Evolutionary conservation across 257 asterid species (phyloP).

Genomic region (Solanum chiquidenum): DNA sequence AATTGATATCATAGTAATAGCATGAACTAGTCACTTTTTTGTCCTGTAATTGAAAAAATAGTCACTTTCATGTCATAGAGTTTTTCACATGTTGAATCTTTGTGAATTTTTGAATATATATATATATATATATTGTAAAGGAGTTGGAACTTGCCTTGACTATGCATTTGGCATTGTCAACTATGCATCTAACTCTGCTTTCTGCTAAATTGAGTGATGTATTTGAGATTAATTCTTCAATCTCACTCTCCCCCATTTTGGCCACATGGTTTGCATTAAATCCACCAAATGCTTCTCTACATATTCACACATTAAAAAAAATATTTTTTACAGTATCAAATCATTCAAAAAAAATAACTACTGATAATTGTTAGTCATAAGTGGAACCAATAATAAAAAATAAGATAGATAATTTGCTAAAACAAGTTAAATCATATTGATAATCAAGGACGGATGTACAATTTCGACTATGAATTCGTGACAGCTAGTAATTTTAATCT

Average conservation of each 20-base stretch:
- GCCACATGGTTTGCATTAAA: conserved; percentile 60
- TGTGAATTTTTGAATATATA: background rate
- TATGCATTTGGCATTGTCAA: conserved; percentile 83
- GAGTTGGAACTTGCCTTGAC: conserved; percentile 38
- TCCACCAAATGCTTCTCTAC: conserved; percentile 61
- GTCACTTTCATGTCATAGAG: accelerated
- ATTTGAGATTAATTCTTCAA: conserved; percentile 33
- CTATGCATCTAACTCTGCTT: conserved; percentile 70
- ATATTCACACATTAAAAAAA: background rate
- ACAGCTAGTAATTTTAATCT: background rate
- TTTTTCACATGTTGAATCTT: background rate
- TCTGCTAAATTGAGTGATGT: conserved; percentile 53
- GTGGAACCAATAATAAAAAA: background rate
- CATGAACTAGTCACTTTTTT: background rate
- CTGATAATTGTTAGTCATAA: background rate
- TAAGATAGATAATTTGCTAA: background rate
- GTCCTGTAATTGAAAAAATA: background rate
- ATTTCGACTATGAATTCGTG: too few relatives aligned
- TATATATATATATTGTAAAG: too few relatives aligned
- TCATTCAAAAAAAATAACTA: background rate
- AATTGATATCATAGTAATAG: background rate
- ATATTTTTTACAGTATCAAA: background rate
- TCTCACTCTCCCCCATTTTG: conserved; percentile 75
- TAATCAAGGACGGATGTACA: background rate
- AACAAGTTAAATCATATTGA: background rate